phyloP scores from a whole-genome alignment of 1,284 basidiomycete species.

The Ceratobasidium sp. region DNA sequence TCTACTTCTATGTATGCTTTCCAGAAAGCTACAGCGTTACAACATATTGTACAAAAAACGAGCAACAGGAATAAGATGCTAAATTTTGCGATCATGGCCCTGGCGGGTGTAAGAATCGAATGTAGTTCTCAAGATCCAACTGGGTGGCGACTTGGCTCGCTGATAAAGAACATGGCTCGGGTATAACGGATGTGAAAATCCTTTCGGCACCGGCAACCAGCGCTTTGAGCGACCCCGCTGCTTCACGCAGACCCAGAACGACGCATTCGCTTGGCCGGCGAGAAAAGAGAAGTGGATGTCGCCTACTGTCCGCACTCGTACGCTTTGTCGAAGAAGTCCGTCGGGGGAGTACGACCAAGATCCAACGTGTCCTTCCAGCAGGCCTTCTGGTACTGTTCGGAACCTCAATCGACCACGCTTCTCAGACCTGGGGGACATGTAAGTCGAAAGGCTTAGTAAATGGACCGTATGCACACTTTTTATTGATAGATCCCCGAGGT shows the following conservation, averaged over 20 bases:
- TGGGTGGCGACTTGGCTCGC: not conserved
- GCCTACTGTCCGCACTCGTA: not conserved
- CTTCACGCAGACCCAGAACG: not conserved
- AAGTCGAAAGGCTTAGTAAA: not conserved
- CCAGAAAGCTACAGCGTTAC: too few species aligned
- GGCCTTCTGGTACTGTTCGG: slow-evolving; percentile 7
- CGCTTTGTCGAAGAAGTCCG: not conserved
- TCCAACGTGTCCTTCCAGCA: not conserved
- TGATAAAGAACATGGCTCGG: slow-evolving; percentile 5
- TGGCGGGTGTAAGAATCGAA: not conserved
- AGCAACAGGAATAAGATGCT: too few species aligned
- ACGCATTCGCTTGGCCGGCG: not conserved
- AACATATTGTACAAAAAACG: too few species aligned
- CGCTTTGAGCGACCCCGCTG: not conserved
- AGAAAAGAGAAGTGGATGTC: slow-evolving; percentile 10
- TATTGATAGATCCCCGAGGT: too few species aligned
- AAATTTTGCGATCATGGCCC: too few species aligned
- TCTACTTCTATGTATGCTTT: too few species aligned
- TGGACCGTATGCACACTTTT: too few species aligned
- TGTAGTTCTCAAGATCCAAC: not conserved
- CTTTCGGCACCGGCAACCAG: not conserved
- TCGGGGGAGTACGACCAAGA: not conserved
- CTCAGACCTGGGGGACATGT: not conserved
- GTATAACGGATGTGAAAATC: not conserved
- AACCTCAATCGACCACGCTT: not conserved